A percentile compares a stretch with the other conserved stretches of the same genome.
Evolutionary conservation across 2,329 filamentous ascomycete genomes (phyloP).

Genomic region (Fusarium fracticaudum): DNA sequence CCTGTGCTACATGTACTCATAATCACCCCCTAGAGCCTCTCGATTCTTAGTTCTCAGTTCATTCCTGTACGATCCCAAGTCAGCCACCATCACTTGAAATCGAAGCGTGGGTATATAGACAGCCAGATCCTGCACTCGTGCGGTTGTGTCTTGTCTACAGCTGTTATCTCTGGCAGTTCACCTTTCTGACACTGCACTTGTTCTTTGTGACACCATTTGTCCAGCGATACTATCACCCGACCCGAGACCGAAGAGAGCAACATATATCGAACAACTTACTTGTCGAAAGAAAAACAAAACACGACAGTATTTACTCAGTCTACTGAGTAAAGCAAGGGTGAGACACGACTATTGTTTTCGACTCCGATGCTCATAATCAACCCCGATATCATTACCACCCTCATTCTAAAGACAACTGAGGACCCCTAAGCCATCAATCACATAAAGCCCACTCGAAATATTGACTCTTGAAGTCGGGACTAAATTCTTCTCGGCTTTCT

Average conservation of each 20-base stretch:
- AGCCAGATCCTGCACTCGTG: conserved; percentile 48
- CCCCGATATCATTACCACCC: not conserved
- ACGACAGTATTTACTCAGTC: not conserved
- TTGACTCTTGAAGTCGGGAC: not conserved
- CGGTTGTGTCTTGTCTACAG: conserved; percentile 43
- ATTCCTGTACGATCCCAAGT: conserved; percentile 43
- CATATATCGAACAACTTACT: conserved; percentile 18
- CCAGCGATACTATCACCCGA: conserved; percentile 31
- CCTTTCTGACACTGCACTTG: conserved; percentile 30
- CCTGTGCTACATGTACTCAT: conserved; percentile 41
- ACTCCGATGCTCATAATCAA: conserved; percentile 7
- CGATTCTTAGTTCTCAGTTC: conserved; percentile 32
- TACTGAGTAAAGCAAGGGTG: conserved; percentile 31
- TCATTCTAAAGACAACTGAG: not conserved
- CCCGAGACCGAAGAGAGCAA: conserved; percentile 21
- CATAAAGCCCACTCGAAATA: not conserved
- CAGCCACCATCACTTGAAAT: conserved; percentile 42
- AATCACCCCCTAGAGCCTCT: conserved; percentile 37
- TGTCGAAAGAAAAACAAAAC: conserved; percentile 1
- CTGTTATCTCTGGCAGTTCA: conserved; percentile 36
- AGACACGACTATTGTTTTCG: conserved; percentile 29
- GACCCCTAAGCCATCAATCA: not conserved
- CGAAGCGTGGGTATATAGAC: conserved; percentile 52
- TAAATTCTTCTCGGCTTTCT: not conserved
- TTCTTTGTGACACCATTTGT: conserved; percentile 38